These are phyloP conservation scores for Saccharomyces uvarum DNA, from an alignment of 1,139 yeast species.

Conservation along the genomic window DNA sequence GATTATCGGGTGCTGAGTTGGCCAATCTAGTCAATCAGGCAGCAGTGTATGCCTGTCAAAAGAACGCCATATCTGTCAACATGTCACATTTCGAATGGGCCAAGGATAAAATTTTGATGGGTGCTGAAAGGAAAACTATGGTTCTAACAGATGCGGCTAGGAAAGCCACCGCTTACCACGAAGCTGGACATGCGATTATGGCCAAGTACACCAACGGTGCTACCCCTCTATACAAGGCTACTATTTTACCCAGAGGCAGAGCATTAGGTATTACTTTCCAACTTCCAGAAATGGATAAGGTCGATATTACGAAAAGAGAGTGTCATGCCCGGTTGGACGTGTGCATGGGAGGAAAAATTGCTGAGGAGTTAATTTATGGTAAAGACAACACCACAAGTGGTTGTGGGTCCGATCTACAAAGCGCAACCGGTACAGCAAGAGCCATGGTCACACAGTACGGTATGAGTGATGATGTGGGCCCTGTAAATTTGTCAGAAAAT, in stretches of 20 bases:
- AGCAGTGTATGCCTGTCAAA: slow-evolving; percentile 91
- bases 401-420: slow-evolving; percentile 82
- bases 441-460: slow-evolving; percentile 97
- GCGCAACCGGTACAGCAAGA: slow-evolving; percentile 87
- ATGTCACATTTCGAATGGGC: slow-evolving; percentile 98
- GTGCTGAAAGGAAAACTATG: slow-evolving; percentile 97
- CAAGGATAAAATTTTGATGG: slow-evolving; percentile 92
- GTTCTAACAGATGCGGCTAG: slow-evolving; percentile 93
- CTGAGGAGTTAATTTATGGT: slow-evolving; percentile 90
- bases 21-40: slow-evolving; percentile 96
- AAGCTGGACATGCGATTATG: slow-evolving; percentile 98
- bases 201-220: slow-evolving; percentile 96
- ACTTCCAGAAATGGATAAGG: slow-evolving; percentile 96
- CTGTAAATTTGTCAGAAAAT: slow-evolving; percentile 75
- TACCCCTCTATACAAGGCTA: slow-evolving; percentile 91
- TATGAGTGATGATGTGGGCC: slow-evolving; percentile 91
- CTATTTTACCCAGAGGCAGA: slow-evolving; percentile 92
- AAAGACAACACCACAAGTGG: slow-evolving; percentile 90
- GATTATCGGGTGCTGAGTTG: slow-evolving; percentile 93
- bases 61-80: slow-evolving; percentile 81
- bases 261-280: slow-evolving; percentile 96
- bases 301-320: slow-evolving; percentile 82
- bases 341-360: slow-evolving; percentile 98
- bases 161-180: slow-evolving; percentile 92
- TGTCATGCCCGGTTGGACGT: slow-evolving; percentile 89